Percentiles rank a stretch among this genome's conserved stretches.
phyloP scores from a whole-genome alignment of 2,329 filamentous ascomycete genomes.

The Aureobasidium sp. region DNA sequence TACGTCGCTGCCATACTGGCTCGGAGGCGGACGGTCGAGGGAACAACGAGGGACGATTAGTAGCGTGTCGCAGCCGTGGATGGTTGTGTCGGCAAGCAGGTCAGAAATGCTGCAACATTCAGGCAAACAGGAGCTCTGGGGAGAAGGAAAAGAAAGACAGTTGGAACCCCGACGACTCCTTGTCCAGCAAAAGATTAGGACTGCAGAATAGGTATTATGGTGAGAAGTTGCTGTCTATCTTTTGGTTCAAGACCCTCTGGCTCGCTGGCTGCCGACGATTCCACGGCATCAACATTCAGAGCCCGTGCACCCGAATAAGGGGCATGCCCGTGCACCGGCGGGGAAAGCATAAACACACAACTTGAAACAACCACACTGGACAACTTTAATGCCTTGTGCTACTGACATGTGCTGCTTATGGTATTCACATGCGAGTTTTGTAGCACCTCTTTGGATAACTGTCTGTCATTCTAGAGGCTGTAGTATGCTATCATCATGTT shows the following conservation, averaged over 20 bases:
- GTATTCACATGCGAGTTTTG: not conserved
- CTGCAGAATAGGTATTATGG: not conserved
- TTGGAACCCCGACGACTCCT: conserved; percentile 2
- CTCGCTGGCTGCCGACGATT: not conserved
- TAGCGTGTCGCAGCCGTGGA: not conserved
- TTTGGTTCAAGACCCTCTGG: not conserved
- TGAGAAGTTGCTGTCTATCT: not conserved
- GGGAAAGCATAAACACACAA: not conserved
- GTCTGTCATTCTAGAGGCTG: no score
- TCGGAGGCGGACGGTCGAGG: not conserved
- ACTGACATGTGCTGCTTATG: not conserved
- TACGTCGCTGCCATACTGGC: conserved; percentile 78
- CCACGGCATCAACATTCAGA: not conserved
- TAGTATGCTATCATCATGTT: no score
- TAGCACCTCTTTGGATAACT: not conserved
- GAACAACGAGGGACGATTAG: not conserved
- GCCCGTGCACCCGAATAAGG: not conserved
- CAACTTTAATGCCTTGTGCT: not conserved
- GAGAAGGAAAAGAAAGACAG: not conserved
- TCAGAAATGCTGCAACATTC: conserved; percentile 3
- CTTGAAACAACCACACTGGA: not conserved
- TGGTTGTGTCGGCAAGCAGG: conserved; percentile 7
- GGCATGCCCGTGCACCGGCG: not conserved
- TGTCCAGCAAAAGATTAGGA: conserved; percentile 1
- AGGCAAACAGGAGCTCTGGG: not conserved